These are phyloP conservation scores for Malus hybrid DNA, from an alignment of 331 rosid species.

Conservation along the genomic window DNA sequence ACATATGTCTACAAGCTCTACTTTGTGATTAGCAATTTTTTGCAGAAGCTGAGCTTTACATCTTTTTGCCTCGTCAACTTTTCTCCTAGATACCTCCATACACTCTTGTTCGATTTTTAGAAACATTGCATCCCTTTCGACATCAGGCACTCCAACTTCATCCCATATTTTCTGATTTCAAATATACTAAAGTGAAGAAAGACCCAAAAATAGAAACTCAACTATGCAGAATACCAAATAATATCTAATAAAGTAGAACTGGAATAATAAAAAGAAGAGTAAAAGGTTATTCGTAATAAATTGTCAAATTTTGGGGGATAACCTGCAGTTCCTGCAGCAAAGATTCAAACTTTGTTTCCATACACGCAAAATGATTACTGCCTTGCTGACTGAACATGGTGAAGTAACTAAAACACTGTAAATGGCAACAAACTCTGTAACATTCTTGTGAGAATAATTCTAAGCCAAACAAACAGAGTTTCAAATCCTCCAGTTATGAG, in stretches of 20 bases:
- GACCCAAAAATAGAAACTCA: neutral
- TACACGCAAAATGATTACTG: slow-evolving; percentile 20
- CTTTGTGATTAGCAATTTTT: slow-evolving; percentile 31
- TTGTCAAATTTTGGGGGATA: neutral
- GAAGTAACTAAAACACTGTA: slow-evolving; percentile 3
- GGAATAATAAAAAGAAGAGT: neutral
- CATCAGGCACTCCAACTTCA: slow-evolving; percentile 51
- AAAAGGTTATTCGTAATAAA: neutral
- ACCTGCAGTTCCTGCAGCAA: slow-evolving; percentile 63
- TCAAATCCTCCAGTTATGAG: neutral
- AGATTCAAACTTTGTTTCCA: slow-evolving; percentile 35
- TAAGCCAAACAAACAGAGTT: neutral
- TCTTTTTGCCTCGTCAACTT: slow-evolving; percentile 37
- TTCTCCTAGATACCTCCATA: slow-evolving; percentile 30
- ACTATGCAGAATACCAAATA: neutral
- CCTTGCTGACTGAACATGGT: slow-evolving; percentile 26
- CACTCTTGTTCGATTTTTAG: slow-evolving; percentile 47
- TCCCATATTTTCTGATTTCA: slow-evolving; percentile 53
- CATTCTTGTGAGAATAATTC: neutral
- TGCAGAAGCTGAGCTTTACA: slow-evolving; percentile 31
- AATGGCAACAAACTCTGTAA: neutral
- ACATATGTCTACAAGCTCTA: slow-evolving; percentile 33
- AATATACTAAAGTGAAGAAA: neutral
- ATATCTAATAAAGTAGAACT: neutral
- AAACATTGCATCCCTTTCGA: slow-evolving; percentile 35